Base-by-base conservation (phyloP, 306 rosid species). In the Sicyos baderoa region DNA sequence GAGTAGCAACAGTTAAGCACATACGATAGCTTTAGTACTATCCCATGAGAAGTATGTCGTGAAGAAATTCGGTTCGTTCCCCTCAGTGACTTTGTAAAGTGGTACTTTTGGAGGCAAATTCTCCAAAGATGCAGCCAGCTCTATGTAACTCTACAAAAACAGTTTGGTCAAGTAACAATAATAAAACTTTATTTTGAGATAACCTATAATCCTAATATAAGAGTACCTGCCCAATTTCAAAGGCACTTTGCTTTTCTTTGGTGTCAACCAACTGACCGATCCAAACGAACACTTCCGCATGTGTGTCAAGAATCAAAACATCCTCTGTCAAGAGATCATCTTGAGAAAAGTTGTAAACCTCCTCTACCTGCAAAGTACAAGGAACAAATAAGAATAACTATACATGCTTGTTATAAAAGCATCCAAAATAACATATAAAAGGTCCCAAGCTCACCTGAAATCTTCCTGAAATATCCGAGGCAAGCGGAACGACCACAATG, bases 311-410 rank as follows among this genome's bases (percentile, higher is more conserved):
- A 74, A 90, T 79, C 78, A 85, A 86, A 56, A 86, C 75, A 68
- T 94, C 99, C 84, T 94, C 99, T 56, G 99, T 90, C 96, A 90
- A 86, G 80, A 94, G 87, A 84, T 94, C 99, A 21, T 94, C 99
- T 81, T 94, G 99, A 78, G 90, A 77, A 79, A 94, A 94, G 80
- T 88, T 94, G 85, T 85, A 81, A 72, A 94, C 80, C 86, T 94
- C 99, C 29, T 51, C 81, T 72, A 85, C 96, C 99, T 94, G 85
- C 70, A 83, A 76, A 77, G 19, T 14, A 67, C 74, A 27, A 73
- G 29, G 11, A 68, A 68, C 48, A 25, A 25, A 25, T 3, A 51
- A 50, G 16, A 68, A 25, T 68, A 52, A 32, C 22, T 25, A 51
- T 27, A 49, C 9, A 51, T 5, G 13, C 17, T 27, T 68, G 29